These are phyloP conservation scores for Cladosporium sp. DNA, from an alignment of 2,329 filamentous ascomycete species.

Conservation along the genomic window DNA sequence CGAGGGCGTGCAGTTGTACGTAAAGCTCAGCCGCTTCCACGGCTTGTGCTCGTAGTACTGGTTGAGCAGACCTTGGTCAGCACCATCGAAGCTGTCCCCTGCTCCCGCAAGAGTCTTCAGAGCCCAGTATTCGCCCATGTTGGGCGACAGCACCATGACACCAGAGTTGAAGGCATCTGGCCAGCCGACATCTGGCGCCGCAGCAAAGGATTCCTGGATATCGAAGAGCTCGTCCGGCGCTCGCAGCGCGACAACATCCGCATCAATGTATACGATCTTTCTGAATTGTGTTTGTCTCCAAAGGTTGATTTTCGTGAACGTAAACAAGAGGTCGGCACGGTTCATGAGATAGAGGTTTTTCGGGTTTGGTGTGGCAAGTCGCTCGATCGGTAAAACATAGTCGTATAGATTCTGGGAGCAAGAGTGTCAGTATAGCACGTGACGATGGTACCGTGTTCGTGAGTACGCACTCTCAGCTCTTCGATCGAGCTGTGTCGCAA, in stretches of 20 bases:
- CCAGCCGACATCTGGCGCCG: slow-evolving; percentile 95
- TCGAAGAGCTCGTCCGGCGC: slow-evolving; percentile 92
- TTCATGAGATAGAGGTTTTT: slow-evolving; percentile 90
- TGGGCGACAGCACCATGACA: slow-evolving; percentile 86
- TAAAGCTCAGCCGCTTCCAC: slow-evolving; percentile 88
- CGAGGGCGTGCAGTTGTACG: slow-evolving; percentile 95
- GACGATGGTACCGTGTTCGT: slow-evolving; percentile 3
- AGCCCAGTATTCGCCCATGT: slow-evolving; percentile 83
- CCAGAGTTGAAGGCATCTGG: slow-evolving; percentile 98
- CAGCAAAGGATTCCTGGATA: slow-evolving; percentile 60
- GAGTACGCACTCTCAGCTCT: slow-evolving; percentile 66
- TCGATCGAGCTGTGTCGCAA: slow-evolving; percentile 73
- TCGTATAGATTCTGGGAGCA: slow-evolving; percentile 72
- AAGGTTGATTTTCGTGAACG: slow-evolving; percentile 94
- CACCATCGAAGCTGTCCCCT: slow-evolving; percentile 93
- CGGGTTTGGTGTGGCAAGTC: slow-evolving; percentile 73
- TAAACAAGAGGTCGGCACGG: slow-evolving; percentile 82
- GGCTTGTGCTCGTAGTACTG: slow-evolving; percentile 78
- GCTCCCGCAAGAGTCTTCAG: slow-evolving; percentile 79
- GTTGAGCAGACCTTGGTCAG: slow-evolving; percentile 93
- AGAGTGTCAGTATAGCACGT: slow-evolving; percentile 23
- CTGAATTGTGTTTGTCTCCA: slow-evolving; percentile 90
- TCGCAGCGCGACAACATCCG: slow-evolving; percentile 86
- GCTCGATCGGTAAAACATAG: slow-evolving; percentile 79
- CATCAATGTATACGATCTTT: slow-evolving; percentile 92